Percentiles rank a stretch among this genome's conserved stretches.
Evolutionary conservation across 192 early-diverging fungal species (phyloP).

Genomic region (Kickxella alabastrina): DNA sequence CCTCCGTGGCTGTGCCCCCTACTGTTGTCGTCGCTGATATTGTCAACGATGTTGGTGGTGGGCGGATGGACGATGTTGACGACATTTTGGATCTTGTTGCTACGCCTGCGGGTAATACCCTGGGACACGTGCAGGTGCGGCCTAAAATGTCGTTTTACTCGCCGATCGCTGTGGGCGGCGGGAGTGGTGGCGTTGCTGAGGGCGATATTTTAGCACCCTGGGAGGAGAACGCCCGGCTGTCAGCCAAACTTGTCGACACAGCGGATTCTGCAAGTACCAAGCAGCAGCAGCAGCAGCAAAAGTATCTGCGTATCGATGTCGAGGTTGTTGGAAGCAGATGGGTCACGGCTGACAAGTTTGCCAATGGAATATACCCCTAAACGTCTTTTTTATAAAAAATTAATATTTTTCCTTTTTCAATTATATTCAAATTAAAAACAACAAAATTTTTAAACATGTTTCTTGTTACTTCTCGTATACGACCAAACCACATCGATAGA

Average conservation of each 20-base stretch:
- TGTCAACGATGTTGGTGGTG: not conserved
- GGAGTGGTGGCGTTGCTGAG: not conserved
- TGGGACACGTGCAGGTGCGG: not conserved
- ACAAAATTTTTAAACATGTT: no score
- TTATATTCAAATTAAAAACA: no score
- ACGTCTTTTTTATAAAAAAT: no score
- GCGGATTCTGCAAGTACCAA: not conserved
- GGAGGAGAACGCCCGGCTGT: constrained; percentile 36
- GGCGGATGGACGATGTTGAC: not conserved
- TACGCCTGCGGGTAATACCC: constrained; percentile 7
- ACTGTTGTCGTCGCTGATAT: not conserved
- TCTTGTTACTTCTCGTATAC: no score
- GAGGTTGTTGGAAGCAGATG: constrained; percentile 61
- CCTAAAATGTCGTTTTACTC: constrained; percentile 49
- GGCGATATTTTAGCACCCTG: constrained; percentile 34
- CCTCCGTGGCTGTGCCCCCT: not conserved
- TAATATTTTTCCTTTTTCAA: no score
- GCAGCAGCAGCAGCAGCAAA: constrained; percentile 12
- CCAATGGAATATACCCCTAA: constrained; percentile 26
- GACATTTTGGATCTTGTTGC: constrained; percentile 6
- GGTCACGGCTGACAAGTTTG: constrained; percentile 52
- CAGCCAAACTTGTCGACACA: no score
- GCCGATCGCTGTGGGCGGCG: constrained; percentile 19
- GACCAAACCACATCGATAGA: no score
- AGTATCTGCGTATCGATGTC: constrained; percentile 68